Conservation (phyloP, 257 asterid genomes). For the Solanum paucissectum region DNA sequence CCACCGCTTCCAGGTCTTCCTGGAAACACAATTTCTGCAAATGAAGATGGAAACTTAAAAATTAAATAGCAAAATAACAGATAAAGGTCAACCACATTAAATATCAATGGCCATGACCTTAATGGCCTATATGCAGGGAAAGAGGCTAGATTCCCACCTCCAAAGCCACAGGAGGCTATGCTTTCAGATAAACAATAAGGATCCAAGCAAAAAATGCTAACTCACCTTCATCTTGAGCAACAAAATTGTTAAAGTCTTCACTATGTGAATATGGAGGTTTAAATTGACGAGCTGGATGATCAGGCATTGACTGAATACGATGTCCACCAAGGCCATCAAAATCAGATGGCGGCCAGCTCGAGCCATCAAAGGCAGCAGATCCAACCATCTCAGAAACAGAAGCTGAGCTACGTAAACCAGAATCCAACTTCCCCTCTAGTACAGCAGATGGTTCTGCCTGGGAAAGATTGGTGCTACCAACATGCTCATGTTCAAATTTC, state of each 20-base stretch:
- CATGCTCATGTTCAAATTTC: slow-evolving; percentile 26
- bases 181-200: neutral
- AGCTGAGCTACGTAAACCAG: slow-evolving; percentile 21
- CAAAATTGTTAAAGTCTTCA: slow-evolving; percentile 36
- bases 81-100: neutral
- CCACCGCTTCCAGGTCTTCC: slow-evolving; percentile 79
- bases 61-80: neutral
- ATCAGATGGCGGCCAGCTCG: slow-evolving; percentile 49
- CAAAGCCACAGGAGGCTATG: neutral
- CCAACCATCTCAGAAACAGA: slow-evolving; percentile 26
- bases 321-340: slow-evolving; percentile 35
- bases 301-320: slow-evolving; percentile 33
- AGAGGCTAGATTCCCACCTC: neutral
- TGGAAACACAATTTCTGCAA: slow-evolving; percentile 63
- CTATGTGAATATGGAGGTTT: slow-evolving; percentile 25
- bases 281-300: neutral
- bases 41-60: neutral
- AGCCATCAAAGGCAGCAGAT: slow-evolving; percentile 25
- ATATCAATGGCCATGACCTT: neutral
- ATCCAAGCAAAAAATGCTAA: neutral
- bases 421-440: slow-evolving; percentile 37
- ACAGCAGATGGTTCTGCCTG: slow-evolving; percentile 30
- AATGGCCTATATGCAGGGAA: neutral
- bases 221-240: slow-evolving; percentile 63
- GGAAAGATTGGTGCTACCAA: slow-evolving; percentile 21